A percentile compares a stretch with the other conserved stretches of the same genome.
Evolutionary conservation across 1,284 basidiomycete species (phyloP).

Genomic region (Lentinus polychrous): DNA sequence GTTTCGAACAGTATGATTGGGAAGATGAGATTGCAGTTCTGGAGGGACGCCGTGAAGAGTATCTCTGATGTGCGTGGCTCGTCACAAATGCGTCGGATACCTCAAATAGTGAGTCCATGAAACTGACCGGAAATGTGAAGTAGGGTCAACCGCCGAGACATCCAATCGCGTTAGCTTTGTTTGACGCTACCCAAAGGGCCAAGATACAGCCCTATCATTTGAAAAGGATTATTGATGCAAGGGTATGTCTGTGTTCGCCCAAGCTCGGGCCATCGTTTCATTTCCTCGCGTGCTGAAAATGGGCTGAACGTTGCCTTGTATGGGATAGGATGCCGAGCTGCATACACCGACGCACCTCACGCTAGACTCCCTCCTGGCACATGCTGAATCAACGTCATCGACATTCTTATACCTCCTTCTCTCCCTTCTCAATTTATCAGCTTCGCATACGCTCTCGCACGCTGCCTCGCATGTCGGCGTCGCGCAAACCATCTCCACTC

Average conservation of each 20-base stretch:
- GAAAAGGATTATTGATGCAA: slow-evolving; percentile 79
- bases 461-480: slow-evolving; percentile 74
- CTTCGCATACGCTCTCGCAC: slow-evolving; percentile 63
- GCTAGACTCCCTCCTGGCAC: slow-evolving; percentile 60
- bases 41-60: slow-evolving; percentile 78
- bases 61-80: slow-evolving; percentile 67
- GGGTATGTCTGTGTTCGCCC: slow-evolving; percentile 46
- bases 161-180: slow-evolving; percentile 75
- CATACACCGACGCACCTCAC: slow-evolving; percentile 64
- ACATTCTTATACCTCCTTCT: slow-evolving; percentile 78
- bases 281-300: slow-evolving; percentile 6
- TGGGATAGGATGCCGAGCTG: slow-evolving; percentile 65
- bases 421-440: slow-evolving; percentile 59
- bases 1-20: slow-evolving; percentile 79
- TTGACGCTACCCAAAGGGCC: slow-evolving; percentile 45
- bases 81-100: neutral
- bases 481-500: slow-evolving; percentile 64
- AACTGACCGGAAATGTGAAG: slow-evolving; percentile 17
- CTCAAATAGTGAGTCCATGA: neutral
- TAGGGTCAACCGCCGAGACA: slow-evolving; percentile 76
- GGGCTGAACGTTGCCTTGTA: slow-evolving; percentile 5
- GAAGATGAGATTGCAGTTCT: slow-evolving; percentile 88
- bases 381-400: slow-evolving; percentile 75
- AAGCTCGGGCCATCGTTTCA: slow-evolving; percentile 1
- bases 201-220: slow-evolving; percentile 71